These are phyloP conservation scores for Aspergillus tamarii DNA, from an alignment of 2,329 filamentous ascomycete genomes.

Conservation along the genomic window DNA sequence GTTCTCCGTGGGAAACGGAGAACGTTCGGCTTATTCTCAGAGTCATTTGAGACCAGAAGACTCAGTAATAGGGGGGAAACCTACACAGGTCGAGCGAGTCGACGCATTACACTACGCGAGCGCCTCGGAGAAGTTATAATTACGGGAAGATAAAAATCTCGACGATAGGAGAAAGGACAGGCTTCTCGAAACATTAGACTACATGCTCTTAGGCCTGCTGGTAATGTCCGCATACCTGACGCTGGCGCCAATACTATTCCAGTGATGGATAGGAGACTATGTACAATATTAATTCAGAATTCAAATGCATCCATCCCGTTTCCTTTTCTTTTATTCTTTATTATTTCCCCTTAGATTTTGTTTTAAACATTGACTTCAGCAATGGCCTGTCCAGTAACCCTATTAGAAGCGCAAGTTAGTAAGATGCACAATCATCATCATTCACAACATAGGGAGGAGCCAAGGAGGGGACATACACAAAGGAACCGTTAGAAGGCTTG, in stretches of 20 bases:
- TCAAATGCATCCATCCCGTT: slow-evolving; percentile 3
- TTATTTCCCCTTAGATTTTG: neutral
- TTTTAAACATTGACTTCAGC: slow-evolving; percentile 34
- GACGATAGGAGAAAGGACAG: neutral
- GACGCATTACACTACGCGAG: neutral
- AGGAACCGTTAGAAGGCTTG: slow-evolving; percentile 63
- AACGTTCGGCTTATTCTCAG: neutral
- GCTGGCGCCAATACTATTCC: slow-evolving; percentile 7
- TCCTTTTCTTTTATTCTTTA: slow-evolving; percentile 10
- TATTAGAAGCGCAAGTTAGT: slow-evolving; percentile 26
- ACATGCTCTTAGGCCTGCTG: neutral
- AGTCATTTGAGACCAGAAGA: neutral
- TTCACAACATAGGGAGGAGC: neutral
- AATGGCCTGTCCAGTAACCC: slow-evolving; percentile 44
- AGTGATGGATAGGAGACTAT: slow-evolving; percentile 14
- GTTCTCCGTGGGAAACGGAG: neutral
- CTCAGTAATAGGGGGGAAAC: neutral
- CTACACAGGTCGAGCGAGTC: neutral
- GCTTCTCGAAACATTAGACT: no score
- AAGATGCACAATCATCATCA: neutral
- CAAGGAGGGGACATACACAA: slow-evolving; percentile 39
- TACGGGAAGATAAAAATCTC: neutral
- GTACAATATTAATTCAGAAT: slow-evolving; percentile 6
- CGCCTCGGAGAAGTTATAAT: neutral
- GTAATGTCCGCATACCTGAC: neutral